Conservation (phyloP, 345 rosid genomes). For the Citrus mangshanensis region DNA sequence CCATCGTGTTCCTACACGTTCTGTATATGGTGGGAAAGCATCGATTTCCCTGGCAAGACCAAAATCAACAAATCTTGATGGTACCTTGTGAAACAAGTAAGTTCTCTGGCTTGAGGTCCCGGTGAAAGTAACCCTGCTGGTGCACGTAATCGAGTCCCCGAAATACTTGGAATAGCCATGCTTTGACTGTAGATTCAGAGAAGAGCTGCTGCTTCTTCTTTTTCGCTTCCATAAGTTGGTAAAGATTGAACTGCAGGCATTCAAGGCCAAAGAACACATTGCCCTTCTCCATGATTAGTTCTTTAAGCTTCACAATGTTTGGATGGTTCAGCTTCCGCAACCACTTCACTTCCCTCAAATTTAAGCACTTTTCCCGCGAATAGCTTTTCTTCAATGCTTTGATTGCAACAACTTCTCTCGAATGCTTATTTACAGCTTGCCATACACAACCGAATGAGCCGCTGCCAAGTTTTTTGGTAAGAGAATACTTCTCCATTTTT, state of each 20-base stretch:
- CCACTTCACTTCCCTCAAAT: conserved; percentile 87
- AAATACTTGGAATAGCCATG: conserved; percentile 86
- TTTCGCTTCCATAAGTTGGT: conserved; percentile 70
- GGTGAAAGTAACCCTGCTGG: conserved; percentile 79
- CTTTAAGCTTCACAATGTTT: conserved; percentile 87
- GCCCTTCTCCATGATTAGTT: conserved; percentile 74
- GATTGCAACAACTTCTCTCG: conserved; percentile 89
- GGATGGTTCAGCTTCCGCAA: conserved; percentile 77
- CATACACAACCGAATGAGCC: conserved; percentile 90
- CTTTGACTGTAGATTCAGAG: conserved; percentile 66
- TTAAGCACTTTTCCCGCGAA: conserved; percentile 83
- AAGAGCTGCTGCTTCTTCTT: conserved; percentile 39
- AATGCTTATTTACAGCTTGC: conserved; percentile 64
- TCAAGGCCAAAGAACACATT: conserved; percentile 75
- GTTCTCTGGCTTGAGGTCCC: conserved; percentile 94
- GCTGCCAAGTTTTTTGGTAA: conserved; percentile 77
- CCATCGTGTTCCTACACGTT: neutral
- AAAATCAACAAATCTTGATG: conserved; percentile 86
- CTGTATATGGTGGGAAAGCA: neutral
- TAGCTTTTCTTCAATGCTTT: conserved; percentile 86
- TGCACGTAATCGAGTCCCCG: conserved; percentile 89
- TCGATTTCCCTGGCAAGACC: conserved; percentile 29
- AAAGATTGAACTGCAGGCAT: conserved; percentile 81
- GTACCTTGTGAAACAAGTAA: conserved; percentile 57
- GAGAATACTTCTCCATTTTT: conserved; percentile 65